Base-by-base conservation (phyloP, 345 rosid species). In the Erodium maritimum region DNA sequence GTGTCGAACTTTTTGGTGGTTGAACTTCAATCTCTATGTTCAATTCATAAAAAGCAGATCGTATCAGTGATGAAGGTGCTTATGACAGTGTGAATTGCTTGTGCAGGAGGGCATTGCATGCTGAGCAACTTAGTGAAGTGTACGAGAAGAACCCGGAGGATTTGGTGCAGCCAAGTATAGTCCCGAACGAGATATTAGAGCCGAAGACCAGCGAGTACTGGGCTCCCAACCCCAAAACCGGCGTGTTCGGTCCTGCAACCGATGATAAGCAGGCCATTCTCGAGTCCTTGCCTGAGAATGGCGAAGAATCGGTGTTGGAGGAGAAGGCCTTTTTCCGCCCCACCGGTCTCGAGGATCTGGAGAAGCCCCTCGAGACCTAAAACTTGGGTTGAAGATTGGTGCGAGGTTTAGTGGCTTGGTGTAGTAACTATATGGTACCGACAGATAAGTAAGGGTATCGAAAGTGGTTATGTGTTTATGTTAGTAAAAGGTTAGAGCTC, bases 291-390 rank as follows among this genome's bases (percentile, higher is more conserved):
- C 37, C 37, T 5, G 4, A 29, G 5, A 29, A 29, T 29, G 37
- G 37, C 9, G 33, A 50, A 13, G 51, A 19, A 14, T 78, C 87
- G 0, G 82, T 74, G 55, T 54, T 86, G 71, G 91, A 88, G 69
- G 90, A 91, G 73, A 77, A 78, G 69, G 96, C 97, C 9, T 91
- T 89, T 88, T 88, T 81, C 74, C 96, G 97, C 42, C 95, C 95
- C 9, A 85, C 84, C 1, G 80, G 80, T 69, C 77, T 86, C 6
- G 88, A 88, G 77, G 97, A 91, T 76, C 34, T 64, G 71, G 96
- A 91, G 79, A 88, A 86, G 72, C 90, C 96, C 20, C 37, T 29
- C 8, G 37, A 29, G 37, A 6, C 9, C 8, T 29, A 11, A 29
- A 29, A 29, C 37, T 11, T 29, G 37, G 5, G 9, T 4, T 5